Evolutionary conservation across 2,329 filamentous ascomycete genomes (phyloP).

Genomic region (Trichoderma brevicompactum): DNA sequence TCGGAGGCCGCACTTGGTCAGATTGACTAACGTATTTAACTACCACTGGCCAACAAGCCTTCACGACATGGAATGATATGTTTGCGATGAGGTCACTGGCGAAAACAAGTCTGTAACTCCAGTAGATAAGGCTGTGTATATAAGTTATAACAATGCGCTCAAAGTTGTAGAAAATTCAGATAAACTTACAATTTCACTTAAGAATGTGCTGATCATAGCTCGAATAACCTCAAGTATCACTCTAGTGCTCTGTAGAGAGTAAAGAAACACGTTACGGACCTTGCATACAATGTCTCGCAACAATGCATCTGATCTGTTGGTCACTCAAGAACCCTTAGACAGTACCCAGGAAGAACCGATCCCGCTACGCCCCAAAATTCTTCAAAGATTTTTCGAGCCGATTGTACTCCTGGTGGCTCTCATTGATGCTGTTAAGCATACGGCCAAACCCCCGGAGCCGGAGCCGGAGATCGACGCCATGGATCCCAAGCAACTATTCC

Average conservation of each 20-base stretch:
- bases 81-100: neutral
- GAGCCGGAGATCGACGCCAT: neutral
- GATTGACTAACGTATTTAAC: neutral
- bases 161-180: neutral
- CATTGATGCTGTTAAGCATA: neutral
- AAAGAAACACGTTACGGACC: too few species aligned
- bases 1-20: neutral
- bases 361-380: neutral
- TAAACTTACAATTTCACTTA: too few species aligned
- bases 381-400: constrained; percentile 2
- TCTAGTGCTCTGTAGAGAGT: too few species aligned
- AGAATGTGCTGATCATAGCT: too few species aligned
- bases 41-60: neutral
- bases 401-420: neutral
- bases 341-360: neutral
- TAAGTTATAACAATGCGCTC: too few species aligned
- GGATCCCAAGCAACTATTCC: neutral
- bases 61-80: neutral
- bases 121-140: too few species aligned
- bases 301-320: neutral
- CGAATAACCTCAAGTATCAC: too few species aligned
- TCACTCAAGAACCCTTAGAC: neutral
- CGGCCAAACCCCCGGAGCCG: neutral
- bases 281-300: neutral
- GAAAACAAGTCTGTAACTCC: neutral